phyloP scores from a whole-genome alignment of 768 basidiomycete genomes.

The Myochromella boudieri region DNA sequence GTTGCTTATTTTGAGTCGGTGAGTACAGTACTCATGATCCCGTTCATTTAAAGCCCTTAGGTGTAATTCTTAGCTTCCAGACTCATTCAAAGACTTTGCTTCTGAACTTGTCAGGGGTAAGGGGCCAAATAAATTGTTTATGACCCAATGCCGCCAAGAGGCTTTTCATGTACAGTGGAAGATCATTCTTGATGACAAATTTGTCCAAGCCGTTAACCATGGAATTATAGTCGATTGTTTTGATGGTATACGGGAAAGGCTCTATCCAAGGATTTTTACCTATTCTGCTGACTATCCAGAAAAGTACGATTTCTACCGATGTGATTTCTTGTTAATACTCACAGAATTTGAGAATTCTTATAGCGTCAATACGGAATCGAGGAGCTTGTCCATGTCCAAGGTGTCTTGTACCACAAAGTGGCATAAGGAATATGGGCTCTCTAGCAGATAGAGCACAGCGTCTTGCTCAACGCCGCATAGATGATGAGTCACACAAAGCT shows the following conservation, averaged over 20 bases:
- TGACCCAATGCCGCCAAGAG: conserved; percentile 29
- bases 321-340: neutral
- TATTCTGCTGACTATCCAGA: conserved; percentile 38
- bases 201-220: conserved; percentile 24
- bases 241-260: conserved; percentile 24
- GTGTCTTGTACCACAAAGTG: conserved; percentile 28
- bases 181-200: conserved; percentile 24
- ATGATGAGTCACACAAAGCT: neutral
- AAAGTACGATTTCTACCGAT: conserved; percentile 23
- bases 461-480: neutral
- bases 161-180: conserved; percentile 29
- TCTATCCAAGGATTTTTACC: conserved; percentile 32
- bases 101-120: no score
- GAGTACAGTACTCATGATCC: no score
- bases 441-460: neutral
- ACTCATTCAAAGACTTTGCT: no score
- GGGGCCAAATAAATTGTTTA: no score
- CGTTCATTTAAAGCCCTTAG: no score
- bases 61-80: no score
- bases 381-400: conserved; percentile 37
- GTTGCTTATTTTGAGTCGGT: conserved; percentile 20
- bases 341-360: conserved; percentile 22
- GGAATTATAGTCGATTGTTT: conserved; percentile 28
- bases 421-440: conserved; percentile 26
- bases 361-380: conserved; percentile 31